Evolutionary conservation across 331 rosid genomes (phyloP).

Genomic region (Spiraea crenata): DNA sequence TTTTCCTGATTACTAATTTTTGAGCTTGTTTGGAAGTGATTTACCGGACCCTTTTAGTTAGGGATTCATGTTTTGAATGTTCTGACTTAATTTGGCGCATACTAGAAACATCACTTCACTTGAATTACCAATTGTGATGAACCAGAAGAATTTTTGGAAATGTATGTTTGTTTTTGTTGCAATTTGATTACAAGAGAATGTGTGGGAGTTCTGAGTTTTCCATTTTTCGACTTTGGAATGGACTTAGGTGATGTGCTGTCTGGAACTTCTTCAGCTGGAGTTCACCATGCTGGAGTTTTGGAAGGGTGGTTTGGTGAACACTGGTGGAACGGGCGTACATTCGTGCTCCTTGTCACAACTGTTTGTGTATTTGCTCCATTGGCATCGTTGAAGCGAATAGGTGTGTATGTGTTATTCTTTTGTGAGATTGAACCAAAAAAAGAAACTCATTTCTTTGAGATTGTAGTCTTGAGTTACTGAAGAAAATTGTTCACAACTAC

Average conservation of each 20-base stretch:
- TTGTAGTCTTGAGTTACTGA: not conserved
- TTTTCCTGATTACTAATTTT: not conserved
- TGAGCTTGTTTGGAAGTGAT: not conserved
- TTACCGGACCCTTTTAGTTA: too few species aligned
- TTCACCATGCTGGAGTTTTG: conserved; percentile 57
- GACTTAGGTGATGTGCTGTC: conserved; percentile 62
- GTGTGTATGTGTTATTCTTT: conserved; percentile 17
- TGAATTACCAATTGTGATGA: not conserved
- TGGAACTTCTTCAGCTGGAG: conserved; percentile 60
- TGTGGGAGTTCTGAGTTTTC: not conserved
- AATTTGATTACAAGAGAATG: not conserved
- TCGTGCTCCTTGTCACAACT: conserved; percentile 53
- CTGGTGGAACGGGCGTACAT: conserved; percentile 60
- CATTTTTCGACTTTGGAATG: not conserved
- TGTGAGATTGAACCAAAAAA: not conserved
- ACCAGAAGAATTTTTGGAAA: not conserved
- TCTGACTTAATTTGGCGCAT: too few species aligned
- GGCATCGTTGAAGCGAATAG: conserved; percentile 57
- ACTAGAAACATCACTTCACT: not conserved
- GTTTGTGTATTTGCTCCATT: conserved; percentile 57
- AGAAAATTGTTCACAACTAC: not conserved
- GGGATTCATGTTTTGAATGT: not conserved
- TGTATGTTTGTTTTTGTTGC: not conserved
- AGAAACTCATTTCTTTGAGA: not conserved
- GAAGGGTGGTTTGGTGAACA: conserved; percentile 75